These are phyloP conservation scores for Colletotrichum phormii DNA, from an alignment of 2,329 filamentous ascomycete genomes.

Conservation along the genomic window DNA sequence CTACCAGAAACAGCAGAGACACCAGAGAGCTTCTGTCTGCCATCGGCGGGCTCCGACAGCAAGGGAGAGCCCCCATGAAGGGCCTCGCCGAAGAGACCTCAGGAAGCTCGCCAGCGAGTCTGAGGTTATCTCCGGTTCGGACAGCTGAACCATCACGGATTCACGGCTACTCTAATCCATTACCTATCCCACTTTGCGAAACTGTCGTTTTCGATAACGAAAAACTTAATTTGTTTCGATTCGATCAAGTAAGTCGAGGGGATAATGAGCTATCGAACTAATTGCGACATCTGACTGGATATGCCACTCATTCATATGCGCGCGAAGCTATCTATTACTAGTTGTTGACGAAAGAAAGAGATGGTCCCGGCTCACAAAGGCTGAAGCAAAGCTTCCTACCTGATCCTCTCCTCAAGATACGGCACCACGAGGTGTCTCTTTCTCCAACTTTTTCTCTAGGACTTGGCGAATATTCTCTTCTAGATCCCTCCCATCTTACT, in stretches of 20 bases:
- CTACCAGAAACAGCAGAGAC: neutral
- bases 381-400: neutral
- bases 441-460: neutral
- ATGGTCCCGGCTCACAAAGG: neutral
- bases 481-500: neutral
- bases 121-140: conserved; percentile 2
- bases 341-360: neutral
- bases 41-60: conserved; percentile 29
- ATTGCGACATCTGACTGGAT: neutral
- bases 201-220: neutral
- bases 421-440: neutral
- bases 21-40: neutral
- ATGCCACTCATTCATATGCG: neutral
- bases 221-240: neutral
- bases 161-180: neutral
- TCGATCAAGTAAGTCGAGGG: neutral
- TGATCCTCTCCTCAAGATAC: neutral
- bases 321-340: neutral
- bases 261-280: neutral
- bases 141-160: neutral
- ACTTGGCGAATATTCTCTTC: neutral
- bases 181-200: neutral
- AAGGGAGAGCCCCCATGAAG: neutral
- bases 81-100: conserved; percentile 13
- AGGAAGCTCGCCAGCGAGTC: neutral